A percentile compares a stretch with the other conserved stretches of the same genome.
phyloP scores from a whole-genome alignment of 2,329 filamentous ascomycete genomes.

The Trichoderma aggressivum region DNA sequence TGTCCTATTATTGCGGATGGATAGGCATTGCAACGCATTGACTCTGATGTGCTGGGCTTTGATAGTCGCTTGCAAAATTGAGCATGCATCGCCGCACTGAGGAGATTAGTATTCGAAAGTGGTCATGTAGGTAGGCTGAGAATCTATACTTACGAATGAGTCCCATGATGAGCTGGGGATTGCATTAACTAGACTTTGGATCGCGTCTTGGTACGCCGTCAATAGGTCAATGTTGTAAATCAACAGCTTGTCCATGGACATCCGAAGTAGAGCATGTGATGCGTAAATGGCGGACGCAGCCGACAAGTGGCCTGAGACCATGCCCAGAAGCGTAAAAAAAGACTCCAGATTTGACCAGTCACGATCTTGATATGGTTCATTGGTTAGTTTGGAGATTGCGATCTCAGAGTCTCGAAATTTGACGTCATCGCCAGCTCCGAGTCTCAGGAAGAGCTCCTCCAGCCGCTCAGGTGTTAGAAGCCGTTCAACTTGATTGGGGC shows the following conservation, averaged over 20 bases:
- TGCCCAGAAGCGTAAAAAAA: constrained; percentile 42
- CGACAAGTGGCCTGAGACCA: constrained; percentile 37
- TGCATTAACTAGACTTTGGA: constrained; percentile 43
- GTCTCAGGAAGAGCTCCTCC: constrained; percentile 51
- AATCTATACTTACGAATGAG: constrained; percentile 39
- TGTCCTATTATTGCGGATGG: constrained; percentile 46
- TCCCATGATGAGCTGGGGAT: constrained; percentile 40
- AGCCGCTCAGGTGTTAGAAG: constrained; percentile 46
- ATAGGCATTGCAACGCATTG: constrained; percentile 57
- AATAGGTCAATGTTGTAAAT: constrained; percentile 42
- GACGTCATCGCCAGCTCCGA: constrained; percentile 55
- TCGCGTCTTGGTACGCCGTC: constrained; percentile 38
- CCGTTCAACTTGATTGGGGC: constrained; percentile 41
- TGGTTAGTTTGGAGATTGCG: constrained; percentile 22
- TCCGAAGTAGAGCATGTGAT: constrained; percentile 48
- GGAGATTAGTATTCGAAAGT: neutral
- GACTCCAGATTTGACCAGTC: constrained; percentile 46
- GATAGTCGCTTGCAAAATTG: constrained; percentile 46
- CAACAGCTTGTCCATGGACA: constrained; percentile 53
- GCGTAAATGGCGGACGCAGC: constrained; percentile 37
- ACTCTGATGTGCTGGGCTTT: constrained; percentile 50
- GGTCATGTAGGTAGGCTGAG: neutral
- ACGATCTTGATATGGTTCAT: constrained; percentile 34
- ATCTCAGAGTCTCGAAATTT: constrained; percentile 28
- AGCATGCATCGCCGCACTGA: constrained; percentile 47